Base-by-base conservation (phyloP, 768 basidiomycete genomes). In the Termitomyces sp. region DNA sequence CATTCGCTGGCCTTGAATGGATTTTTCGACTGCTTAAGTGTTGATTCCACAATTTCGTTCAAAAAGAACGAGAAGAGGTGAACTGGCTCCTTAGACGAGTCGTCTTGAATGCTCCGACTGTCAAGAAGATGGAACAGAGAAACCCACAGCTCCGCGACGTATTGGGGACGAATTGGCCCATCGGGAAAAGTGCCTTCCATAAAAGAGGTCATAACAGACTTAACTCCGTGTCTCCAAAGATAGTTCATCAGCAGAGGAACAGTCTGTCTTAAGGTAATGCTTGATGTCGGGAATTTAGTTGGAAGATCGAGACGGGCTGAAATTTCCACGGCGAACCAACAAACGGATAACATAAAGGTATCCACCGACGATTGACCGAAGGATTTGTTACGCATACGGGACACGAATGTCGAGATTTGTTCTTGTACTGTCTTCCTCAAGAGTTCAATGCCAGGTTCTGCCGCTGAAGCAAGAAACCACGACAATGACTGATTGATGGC, bases 121-220 rank as follows among this genome's bases (percentile, higher is more conserved):
- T 65, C 67, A 27, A 82, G 67, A n/a, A 90, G 64, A 62, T 91
- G 84, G 36, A 90, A 76, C 22, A 93, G 65, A 37, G 82, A 83
- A 48, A 92, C 76, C 95, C 94, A 96, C 18, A 88, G 62, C 64
- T 93, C 88, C 2, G 82, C 77, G 0, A 79, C 75, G 43, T 74
- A 76, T 60, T 79, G 73, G 13, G 74, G 60, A 44, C 80, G 60
- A 37, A 71, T 67, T 32, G 73, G 68, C 24, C 71, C 72, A 61
- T 79, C 76, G 4, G 78, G 62, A 12, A 65, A 61, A 16, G 69
- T 62, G 10, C 69, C 69, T 54, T 74, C 72, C 37, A 64, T 48
- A 26, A 88, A 65, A 0, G 73, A 67, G 10, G 69, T 61, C 60
- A 85, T 73, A 0, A 79, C 74, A 7, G 72, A 65, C 36, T 81